These are phyloP conservation scores for Ceratobasidium sp. DNA, from an alignment of 1,284 basidiomycete species.

Conservation along the genomic window DNA sequence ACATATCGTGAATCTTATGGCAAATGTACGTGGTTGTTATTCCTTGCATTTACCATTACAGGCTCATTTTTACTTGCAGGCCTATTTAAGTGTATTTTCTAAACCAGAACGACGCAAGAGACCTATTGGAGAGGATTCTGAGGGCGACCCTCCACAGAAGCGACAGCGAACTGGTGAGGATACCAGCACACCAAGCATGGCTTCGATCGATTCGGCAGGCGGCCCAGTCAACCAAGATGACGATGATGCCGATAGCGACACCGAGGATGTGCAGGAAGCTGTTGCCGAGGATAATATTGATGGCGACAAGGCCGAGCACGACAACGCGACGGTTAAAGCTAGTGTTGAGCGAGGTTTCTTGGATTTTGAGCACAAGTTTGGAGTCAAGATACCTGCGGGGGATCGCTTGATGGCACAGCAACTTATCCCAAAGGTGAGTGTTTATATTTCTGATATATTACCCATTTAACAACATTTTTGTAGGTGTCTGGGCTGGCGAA, in stretches of 20 bases:
- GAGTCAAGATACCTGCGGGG: neutral
- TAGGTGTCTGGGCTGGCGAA: neutral
- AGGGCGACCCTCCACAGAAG: neutral
- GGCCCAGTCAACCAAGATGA: neutral
- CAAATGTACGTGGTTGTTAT: conserved; percentile 5
- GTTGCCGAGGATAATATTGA: neutral
- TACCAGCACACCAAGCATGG: neutral
- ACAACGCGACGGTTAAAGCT: conserved; percentile 4
- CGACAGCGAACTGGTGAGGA: neutral
- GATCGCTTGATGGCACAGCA: conserved; percentile 3
- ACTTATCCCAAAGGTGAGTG: conserved; percentile 1
- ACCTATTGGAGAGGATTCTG: neutral
- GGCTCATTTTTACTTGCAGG: neutral
- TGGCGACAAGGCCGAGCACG: conserved; percentile 10
- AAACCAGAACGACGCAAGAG: neutral
- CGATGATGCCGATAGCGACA: neutral
- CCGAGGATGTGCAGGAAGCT: neutral
- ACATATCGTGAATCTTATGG: conserved; percentile 27
- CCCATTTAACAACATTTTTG: too few relatives aligned
- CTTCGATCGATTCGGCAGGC: neutral
- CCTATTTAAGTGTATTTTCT: conserved; percentile 14
- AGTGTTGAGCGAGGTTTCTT: neutral
- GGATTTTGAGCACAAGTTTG: neutral
- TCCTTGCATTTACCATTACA: neutral
- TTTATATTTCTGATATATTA: neutral